Evolutionary conservation across 23 red algal genomes (phyloP).

Genomic region (Gracilaria gracilis): DNA sequence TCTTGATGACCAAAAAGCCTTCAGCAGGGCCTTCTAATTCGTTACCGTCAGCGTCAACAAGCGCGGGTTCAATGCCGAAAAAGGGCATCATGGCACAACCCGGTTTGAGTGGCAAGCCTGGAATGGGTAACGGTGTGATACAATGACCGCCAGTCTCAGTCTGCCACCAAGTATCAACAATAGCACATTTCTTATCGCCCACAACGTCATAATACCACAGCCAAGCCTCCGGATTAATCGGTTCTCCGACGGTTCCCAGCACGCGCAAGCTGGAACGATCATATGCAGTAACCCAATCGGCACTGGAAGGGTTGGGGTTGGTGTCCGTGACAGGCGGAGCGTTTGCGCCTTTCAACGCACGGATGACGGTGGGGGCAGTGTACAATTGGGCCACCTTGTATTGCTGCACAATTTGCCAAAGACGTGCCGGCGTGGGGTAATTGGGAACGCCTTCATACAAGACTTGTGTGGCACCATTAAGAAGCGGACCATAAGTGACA

Average conservation of each 20-base stretch:
- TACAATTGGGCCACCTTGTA: slow-evolving; percentile 92
- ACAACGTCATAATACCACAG: slow-evolving; percentile 95
- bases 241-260: slow-evolving; percentile 96
- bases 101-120: slow-evolving; percentile 82
- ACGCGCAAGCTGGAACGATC: slow-evolving; percentile 75
- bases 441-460: slow-evolving; percentile 95
- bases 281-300: slow-evolving; percentile 74
- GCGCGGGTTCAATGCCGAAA: slow-evolving; percentile 85
- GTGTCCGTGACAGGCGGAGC: slow-evolving; percentile 6
- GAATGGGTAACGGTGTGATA: slow-evolving; percentile 86
- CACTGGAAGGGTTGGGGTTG: slow-evolving; percentile 34
- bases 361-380: slow-evolving; percentile 97
- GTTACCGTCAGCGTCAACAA: slow-evolving; percentile 86
- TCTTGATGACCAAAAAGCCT: slow-evolving; percentile 86
- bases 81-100: slow-evolving; percentile 93
- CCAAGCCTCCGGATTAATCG: slow-evolving; percentile 99
- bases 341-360: slow-evolving; percentile 85
- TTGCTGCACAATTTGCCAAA: slow-evolving; percentile 93
- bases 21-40: slow-evolving; percentile 81
- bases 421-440: slow-evolving; percentile 81
- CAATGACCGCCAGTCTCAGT: slow-evolving; percentile 97
- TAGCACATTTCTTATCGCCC: slow-evolving; percentile 75
- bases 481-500: slow-evolving; percentile 94
- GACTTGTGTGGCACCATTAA: slow-evolving; percentile 97
- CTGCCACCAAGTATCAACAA: slow-evolving; percentile 99